Conservation (phyloP, 75 land plant genomes). For the Picea glauca region DNA sequence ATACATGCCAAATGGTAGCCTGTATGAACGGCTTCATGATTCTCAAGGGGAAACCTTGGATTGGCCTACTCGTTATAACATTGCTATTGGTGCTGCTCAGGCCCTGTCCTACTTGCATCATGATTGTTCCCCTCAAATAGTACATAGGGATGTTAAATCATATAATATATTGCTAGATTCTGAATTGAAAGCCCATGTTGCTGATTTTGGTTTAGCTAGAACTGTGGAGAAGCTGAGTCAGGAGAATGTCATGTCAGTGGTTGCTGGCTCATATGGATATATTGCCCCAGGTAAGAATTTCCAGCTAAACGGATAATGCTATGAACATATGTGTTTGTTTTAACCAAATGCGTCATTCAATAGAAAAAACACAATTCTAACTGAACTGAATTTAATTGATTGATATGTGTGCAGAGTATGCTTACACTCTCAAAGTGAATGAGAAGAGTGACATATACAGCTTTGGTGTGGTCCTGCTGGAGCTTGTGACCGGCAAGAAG, state of each 20-base stretch:
- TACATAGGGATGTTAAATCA: constrained; percentile 72
- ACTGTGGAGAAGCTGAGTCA: constrained; percentile 28
- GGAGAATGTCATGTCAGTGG: constrained; percentile 39
- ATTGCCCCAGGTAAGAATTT: constrained; percentile 12
- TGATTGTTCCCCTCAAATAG: constrained; percentile 47
- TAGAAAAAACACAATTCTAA: neutral
- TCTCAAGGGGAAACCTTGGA: constrained; percentile 22
- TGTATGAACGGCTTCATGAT: constrained; percentile 59
- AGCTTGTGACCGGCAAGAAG: constrained; percentile 28
- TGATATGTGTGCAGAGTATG: constrained; percentile 25
- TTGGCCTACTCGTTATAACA: constrained; percentile 47
- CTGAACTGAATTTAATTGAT: neutral
- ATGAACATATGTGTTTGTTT: too few species aligned
- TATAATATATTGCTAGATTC: constrained; percentile 63
- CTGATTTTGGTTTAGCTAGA: constrained; percentile 72
- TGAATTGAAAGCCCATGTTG: constrained; percentile 42
- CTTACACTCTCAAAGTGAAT: constrained; percentile 27
- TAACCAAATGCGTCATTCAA: too few species aligned
- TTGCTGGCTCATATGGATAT: constrained; percentile 81
- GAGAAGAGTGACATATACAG: constrained; percentile 44
- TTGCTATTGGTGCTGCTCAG: constrained; percentile 55
- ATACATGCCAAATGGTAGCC: constrained; percentile 40
- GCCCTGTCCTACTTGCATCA: constrained; percentile 80
- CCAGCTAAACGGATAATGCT: neutral
- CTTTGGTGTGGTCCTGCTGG: constrained; percentile 38